These are phyloP conservation scores for Hypoxylon sp. DNA, from an alignment of 2,329 filamentous ascomycete species.

Conservation along the genomic window DNA sequence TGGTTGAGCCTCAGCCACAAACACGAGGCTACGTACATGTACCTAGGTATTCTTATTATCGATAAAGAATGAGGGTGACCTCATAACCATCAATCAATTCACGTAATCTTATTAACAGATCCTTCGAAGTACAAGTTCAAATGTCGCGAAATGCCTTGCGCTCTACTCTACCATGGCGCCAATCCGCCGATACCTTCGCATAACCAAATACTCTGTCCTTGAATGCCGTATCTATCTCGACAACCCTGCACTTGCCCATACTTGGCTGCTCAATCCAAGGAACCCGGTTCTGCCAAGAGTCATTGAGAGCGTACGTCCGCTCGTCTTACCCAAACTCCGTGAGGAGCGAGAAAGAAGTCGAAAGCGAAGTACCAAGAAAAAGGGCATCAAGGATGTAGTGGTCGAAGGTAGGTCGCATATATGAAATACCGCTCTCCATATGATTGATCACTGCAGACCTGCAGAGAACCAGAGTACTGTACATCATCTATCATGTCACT, in stretches of 20 bases:
- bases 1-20: conserved; percentile 33
- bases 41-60: conserved; percentile 11
- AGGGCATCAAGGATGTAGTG: conserved; percentile 89
- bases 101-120: conserved; percentile 3
- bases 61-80: conserved; percentile 41
- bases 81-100: conserved; percentile 18
- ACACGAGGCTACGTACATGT: not conserved
- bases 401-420: conserved; percentile 73
- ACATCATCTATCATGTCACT: conserved; percentile 32
- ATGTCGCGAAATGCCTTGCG: conserved; percentile 37
- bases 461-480: conserved; percentile 34
- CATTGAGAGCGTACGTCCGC: conserved; percentile 85
- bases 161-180: conserved; percentile 77
- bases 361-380: conserved; percentile 79
- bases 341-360: conserved; percentile 76
- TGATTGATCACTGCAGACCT: conserved; percentile 8
- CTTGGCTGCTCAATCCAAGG: conserved; percentile 86
- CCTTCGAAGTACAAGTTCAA: conserved; percentile 10
- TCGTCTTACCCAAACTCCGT: conserved; percentile 90
- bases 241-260: conserved; percentile 84
- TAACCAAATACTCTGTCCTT: conserved; percentile 94
- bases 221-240: conserved; percentile 97
- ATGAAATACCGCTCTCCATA: conserved; percentile 33
- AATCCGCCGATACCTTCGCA: conserved; percentile 88
- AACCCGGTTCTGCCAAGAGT: conserved; percentile 84